phyloP scores from a whole-genome alignment of 2,329 filamentous ascomycete species.

The Sclerotinia borealis region DNA sequence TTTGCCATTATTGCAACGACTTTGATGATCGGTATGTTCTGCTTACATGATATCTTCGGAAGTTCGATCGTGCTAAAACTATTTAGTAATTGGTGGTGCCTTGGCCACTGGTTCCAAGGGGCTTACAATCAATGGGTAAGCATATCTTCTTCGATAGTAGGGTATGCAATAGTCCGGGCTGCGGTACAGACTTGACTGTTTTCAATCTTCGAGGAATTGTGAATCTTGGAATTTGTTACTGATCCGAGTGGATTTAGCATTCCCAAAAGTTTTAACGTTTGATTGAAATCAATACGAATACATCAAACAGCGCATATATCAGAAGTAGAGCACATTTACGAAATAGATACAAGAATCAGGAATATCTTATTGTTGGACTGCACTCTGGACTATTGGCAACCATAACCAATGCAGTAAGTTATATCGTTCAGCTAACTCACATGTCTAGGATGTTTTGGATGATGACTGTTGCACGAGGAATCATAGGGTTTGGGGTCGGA shows the following conservation, averaged over 20 bases:
- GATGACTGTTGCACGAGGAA: slow-evolving; percentile 43
- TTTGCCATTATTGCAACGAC: slow-evolving; percentile 42
- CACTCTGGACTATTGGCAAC: neutral
- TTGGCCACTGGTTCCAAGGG: slow-evolving; percentile 41
- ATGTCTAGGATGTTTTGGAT: slow-evolving; percentile 44
- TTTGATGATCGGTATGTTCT: slow-evolving; percentile 33
- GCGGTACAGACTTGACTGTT: no score
- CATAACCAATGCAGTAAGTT: no score
- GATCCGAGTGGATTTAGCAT: no score
- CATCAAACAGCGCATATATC: no score
- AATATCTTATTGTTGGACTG: neutral
- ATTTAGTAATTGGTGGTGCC: slow-evolving; percentile 40
- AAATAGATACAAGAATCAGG: no score
- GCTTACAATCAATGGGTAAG: slow-evolving; percentile 35
- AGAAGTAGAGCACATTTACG: no score
- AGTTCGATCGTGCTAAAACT: no score
- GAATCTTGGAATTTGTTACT: no score
- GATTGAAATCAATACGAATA: no score
- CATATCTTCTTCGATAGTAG: neutral
- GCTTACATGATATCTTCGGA: slow-evolving; percentile 18
- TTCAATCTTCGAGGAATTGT: no score
- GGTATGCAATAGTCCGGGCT: no score
- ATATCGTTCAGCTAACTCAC: neutral
- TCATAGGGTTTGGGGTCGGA: slow-evolving; percentile 42
- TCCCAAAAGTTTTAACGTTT: no score